Conservation (phyloP, 75 land plant genomes). For the Pinus tabuliformis region DNA sequence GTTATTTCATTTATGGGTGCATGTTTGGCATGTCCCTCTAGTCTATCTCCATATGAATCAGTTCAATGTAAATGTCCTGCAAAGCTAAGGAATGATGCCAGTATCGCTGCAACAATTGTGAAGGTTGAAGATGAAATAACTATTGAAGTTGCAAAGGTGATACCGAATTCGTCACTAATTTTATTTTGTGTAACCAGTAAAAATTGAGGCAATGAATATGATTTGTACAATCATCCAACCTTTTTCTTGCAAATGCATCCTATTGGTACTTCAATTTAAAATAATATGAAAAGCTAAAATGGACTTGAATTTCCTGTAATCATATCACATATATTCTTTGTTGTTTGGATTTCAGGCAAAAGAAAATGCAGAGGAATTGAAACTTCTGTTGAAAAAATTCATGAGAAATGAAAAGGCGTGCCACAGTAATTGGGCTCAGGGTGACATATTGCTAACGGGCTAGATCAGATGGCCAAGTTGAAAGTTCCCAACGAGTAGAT, state of each 20-base stretch:
- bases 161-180: background rate
- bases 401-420: too few species aligned
- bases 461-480: too few species aligned
- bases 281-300: background rate
- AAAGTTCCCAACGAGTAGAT: too few species aligned
- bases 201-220: too few species aligned
- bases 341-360: background rate
- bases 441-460: too few species aligned
- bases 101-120: constrained; percentile 10
- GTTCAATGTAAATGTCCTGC: background rate
- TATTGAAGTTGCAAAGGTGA: constrained; percentile 4
- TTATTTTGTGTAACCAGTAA: too few species aligned
- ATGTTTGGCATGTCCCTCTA: constrained; percentile 30
- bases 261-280: too few species aligned
- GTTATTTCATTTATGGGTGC: constrained; percentile 18
- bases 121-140: background rate
- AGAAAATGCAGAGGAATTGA: constrained; percentile 31
- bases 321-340: background rate
- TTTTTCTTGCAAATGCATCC: too few species aligned
- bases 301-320: background rate
- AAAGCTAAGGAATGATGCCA: constrained; percentile 1
- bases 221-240: too few species aligned
- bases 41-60: constrained; percentile 29
- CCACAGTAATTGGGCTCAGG: too few species aligned
- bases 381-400: constrained; percentile 24